These are phyloP conservation scores for Pseudodiploospora longispora DNA, from an alignment of 2,329 filamentous ascomycete genomes.

Conservation along the genomic window DNA sequence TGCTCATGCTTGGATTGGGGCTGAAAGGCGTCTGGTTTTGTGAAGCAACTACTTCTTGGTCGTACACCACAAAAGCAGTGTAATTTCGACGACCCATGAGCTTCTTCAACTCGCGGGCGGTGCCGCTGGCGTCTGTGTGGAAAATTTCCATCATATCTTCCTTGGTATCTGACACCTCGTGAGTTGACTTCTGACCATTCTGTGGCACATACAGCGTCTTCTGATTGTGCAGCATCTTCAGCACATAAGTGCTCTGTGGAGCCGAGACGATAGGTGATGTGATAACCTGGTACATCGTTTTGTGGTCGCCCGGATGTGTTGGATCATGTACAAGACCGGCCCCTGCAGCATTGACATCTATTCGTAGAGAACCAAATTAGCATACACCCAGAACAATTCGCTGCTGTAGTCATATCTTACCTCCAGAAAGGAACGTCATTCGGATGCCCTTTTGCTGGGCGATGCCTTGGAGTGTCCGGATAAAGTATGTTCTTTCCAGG, in stretches of 20 bases:
- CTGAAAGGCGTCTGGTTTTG: conserved; percentile 29
- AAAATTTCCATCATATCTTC: conserved; percentile 99
- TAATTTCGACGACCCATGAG: conserved; percentile 94
- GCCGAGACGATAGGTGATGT: conserved; percentile 86
- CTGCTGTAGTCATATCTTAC: conserved; percentile 31
- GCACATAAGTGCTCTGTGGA: conserved; percentile 74
- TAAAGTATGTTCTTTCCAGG: conserved; percentile 90
- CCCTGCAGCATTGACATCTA: conserved; percentile 80
- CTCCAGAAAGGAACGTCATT: conserved; percentile 94
- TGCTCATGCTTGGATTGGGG: conserved; percentile 26
- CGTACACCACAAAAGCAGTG: conserved; percentile 85
- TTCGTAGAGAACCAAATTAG: conserved; percentile 4
- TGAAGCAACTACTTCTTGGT: conserved; percentile 62
- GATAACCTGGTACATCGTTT: conserved; percentile 99
- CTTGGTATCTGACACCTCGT: conserved; percentile 81
- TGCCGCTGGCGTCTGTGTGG: conserved; percentile 84
- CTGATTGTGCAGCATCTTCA: conserved; percentile 93
- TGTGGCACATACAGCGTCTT: conserved; percentile 83
- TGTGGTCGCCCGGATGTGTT: conserved; percentile 83
- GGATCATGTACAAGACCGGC: conserved; percentile 94
- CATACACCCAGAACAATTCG: not conserved
- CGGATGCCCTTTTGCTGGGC: conserved; percentile 89
- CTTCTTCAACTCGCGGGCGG: conserved; percentile 73
- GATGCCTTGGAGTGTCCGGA: conserved; percentile 91
- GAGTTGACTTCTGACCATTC: conserved; percentile 71